These are phyloP conservation scores for Sporisorium reilianum DNA, from an alignment of 1,284 basidiomycete genomes.

Conservation along the genomic window DNA sequence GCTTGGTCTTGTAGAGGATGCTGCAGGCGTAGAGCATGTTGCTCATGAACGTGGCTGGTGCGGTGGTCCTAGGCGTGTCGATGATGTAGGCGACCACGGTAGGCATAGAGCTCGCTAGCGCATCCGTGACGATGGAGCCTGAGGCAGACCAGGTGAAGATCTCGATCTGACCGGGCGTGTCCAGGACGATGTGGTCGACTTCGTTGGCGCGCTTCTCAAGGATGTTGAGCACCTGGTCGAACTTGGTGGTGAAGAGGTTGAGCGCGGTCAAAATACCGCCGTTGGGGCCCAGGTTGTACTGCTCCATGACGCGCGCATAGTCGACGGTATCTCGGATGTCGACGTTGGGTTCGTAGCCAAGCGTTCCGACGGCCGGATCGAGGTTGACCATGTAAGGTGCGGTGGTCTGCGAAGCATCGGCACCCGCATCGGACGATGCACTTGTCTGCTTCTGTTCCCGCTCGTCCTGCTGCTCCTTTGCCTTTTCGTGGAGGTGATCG, in stretches of 20 bases:
- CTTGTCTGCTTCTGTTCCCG: constrained; percentile 4
- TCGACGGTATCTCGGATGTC: constrained; percentile 98
- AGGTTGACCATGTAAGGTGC: constrained; percentile 94
- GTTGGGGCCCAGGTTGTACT: constrained; percentile 99
- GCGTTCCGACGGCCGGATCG: constrained; percentile 90
- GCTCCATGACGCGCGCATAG: constrained; percentile 99
- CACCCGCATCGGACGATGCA: constrained; percentile 1
- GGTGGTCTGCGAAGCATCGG: constrained; percentile 71
- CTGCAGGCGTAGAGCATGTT: constrained; percentile 99
- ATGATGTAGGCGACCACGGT: constrained; percentile 97
- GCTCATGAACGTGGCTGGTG: constrained; percentile 98
- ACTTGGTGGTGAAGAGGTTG: constrained; percentile 98
- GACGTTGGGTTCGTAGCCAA: constrained; percentile 95
- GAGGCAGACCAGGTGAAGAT: constrained; percentile 99
- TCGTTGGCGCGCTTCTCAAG: constrained; percentile 89
- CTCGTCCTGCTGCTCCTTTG: constrained; percentile 32
- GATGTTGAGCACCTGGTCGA: constrained; percentile 93
- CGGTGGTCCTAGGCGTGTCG: constrained; percentile 93
- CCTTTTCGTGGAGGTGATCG: constrained; percentile 46
- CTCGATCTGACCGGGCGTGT: constrained; percentile 99
- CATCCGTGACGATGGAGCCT: constrained; percentile 97
- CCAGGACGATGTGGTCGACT: constrained; percentile 90
- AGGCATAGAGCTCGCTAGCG: constrained; percentile 91
- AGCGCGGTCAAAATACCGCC: constrained; percentile 96
- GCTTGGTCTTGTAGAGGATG: constrained; percentile 96